Base-by-base conservation (phyloP, 805 yeast species). In the Ogataea methanolica region DNA sequence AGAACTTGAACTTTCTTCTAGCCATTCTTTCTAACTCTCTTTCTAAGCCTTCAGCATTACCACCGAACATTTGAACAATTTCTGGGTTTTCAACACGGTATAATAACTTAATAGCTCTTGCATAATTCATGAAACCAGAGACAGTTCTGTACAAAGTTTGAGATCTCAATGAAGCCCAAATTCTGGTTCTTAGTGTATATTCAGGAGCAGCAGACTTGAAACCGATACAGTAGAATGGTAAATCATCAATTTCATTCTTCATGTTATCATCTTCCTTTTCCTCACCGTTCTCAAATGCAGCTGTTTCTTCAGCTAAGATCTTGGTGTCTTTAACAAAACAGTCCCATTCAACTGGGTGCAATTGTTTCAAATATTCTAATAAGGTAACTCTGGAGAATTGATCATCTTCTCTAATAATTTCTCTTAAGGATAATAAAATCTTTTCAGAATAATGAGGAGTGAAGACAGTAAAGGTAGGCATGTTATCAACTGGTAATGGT, bases 401-500 rank as follows among this genome's bases (percentile, higher is more conserved):
- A 65, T 91, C 97, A 68, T 94, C 98, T 73, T 92, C 98, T 63
- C 96, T 85, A 60, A 94, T 92, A 64, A 94, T 90, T 70, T 92
- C 99, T 67, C 95, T 85, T 62, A 94, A 75, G n/a, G 97, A 88
- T 43, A 92, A 73, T 59, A 91, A 75, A 53, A 92, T 92, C 81
- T 90, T 92, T 74, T 92, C 99, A 55, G 94, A 77, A 71, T 92
- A 92, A 69, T 92, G 99, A 62, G 99, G 98, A 57, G 92, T 86
- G 69, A 92, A 75, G 21, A 94, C 98, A 36, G 99, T 91, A 70
- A 94, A 94, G 12, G 98, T 92, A 56, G 99, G 99, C 99, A 94
- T 94, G 77, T 92, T 92, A 71, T 94, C 99, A 58, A 95, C 98
- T 39, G 99, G 99, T 65, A 94, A 77, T 53, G 99, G 98, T 74